Percentiles rank a stretch among this genome's conserved stretches.
These are phyloP conservation scores for Acephala macrosclerotiorum DNA, from an alignment of 2,329 filamentous ascomycete genomes.

Conservation along the genomic window DNA sequence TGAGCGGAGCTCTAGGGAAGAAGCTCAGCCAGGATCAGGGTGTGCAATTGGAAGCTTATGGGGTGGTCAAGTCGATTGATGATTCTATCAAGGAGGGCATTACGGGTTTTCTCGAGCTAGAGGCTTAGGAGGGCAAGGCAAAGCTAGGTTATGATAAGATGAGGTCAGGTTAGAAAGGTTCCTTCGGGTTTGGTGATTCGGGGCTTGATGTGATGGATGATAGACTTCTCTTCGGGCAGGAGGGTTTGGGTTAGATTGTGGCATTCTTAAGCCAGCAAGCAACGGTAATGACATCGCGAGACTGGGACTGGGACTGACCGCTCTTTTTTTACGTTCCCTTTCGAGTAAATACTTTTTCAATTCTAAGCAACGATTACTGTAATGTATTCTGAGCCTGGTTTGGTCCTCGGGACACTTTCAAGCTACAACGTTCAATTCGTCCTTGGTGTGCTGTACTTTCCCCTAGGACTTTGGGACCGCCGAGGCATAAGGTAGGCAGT, in stretches of 20 bases:
- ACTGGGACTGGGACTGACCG: background rate
- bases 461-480: no score
- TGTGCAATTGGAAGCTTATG: constrained; percentile 2
- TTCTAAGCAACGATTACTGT: background rate
- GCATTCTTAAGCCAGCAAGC: background rate
- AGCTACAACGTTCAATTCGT: no score
- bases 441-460: no score
- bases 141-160: background rate
- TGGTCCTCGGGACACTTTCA: background rate
- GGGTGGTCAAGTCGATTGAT: background rate
- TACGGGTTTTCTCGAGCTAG: background rate
- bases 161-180: background rate
- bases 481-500: no score
- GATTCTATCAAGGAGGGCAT: background rate
- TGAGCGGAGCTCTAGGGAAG: constrained; percentile 16
- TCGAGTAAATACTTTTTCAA: background rate
- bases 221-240: constrained; percentile 5
- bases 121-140: background rate
- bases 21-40: background rate
- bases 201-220: background rate
- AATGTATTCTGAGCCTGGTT: background rate
- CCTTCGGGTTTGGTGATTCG: background rate
- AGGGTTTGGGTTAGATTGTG: background rate
- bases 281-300: background rate
- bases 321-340: background rate